Percentiles rank a stretch among this genome's conserved stretches.
phyloP scores from a whole-genome alignment of 345 rosid species.

The Streptanthus diversifolius region DNA sequence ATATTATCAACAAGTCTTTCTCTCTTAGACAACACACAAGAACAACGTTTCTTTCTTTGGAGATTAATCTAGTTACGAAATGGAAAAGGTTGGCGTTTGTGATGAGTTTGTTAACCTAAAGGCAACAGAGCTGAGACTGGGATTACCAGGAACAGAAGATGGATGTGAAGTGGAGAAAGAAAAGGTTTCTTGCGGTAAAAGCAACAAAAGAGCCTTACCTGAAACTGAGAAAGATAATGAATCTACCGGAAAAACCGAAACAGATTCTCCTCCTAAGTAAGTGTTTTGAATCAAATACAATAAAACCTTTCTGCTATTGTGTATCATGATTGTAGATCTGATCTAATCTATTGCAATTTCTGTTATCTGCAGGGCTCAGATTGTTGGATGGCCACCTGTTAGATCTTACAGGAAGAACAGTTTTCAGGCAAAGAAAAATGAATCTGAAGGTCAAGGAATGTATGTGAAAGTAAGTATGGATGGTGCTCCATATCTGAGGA shows the following conservation, averaged over 20 bases:
- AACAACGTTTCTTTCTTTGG: neutral
- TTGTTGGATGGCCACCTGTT: slow-evolving; percentile 83
- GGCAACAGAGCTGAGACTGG: slow-evolving; percentile 87
- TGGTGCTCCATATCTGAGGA: slow-evolving; percentile 84
- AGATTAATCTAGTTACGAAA: slow-evolving; percentile 9
- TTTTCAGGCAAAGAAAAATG: slow-evolving; percentile 50
- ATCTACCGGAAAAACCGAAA: slow-evolving; percentile 31
- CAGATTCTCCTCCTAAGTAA: slow-evolving; percentile 68
- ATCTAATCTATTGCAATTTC: neutral
- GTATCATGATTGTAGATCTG: slow-evolving; percentile 7
- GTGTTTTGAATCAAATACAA: slow-evolving; percentile 3
- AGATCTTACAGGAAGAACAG: slow-evolving; percentile 59
- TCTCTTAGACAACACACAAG: slow-evolving; percentile 19
- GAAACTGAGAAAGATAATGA: slow-evolving; percentile 26
- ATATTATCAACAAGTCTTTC: slow-evolving; percentile 21
- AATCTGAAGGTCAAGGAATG: slow-evolving; percentile 38
- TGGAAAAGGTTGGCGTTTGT: slow-evolving; percentile 32
- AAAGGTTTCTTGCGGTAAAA: slow-evolving; percentile 39
- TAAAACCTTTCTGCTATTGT: neutral
- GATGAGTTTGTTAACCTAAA: slow-evolving; percentile 57
- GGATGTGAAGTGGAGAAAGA: slow-evolving; percentile 14
- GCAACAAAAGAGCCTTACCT: slow-evolving; percentile 54
- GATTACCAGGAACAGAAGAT: slow-evolving; percentile 69
- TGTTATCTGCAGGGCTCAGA: slow-evolving; percentile 45
- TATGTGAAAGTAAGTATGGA: slow-evolving; percentile 92